Conservation (phyloP, 2,329 filamentous ascomycete species). For the Colletotrichum sublineola region DNA sequence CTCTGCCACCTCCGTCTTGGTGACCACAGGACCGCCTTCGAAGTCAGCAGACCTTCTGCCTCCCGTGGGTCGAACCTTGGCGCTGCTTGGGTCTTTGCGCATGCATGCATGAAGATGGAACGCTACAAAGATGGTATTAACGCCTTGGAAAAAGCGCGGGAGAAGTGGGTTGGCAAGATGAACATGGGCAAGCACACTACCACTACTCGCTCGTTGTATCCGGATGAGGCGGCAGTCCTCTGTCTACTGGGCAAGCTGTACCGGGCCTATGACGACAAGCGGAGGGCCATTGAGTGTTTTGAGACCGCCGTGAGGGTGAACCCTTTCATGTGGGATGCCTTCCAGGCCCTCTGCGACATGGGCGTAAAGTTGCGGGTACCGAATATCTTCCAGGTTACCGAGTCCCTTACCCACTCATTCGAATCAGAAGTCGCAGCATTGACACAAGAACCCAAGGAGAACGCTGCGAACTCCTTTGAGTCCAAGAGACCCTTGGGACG, state of each 20-base stretch:
- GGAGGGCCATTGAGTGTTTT: constrained; percentile 87
- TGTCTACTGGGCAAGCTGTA: constrained; percentile 91
- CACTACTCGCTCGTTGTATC: constrained; percentile 77
- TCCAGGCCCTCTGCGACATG: constrained; percentile 88
- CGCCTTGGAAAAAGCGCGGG: constrained; percentile 84
- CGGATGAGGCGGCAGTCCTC: constrained; percentile 86
- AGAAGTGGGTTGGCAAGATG: constrained; percentile 81
- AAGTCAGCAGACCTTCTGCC: constrained; percentile 80
- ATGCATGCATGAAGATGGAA: constrained; percentile 85
- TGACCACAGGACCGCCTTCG: constrained; percentile 87
- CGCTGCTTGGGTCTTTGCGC: constrained; percentile 92
- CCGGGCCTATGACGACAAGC: constrained; percentile 83
- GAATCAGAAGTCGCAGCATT: constrained; percentile 54
- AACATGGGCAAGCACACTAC: constrained; percentile 88
- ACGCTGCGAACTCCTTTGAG: constrained; percentile 54
- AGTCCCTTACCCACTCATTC: constrained; percentile 63
- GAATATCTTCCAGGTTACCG: constrained; percentile 87
- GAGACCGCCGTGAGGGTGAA: constrained; percentile 91
- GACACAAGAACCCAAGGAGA: constrained; percentile 55
- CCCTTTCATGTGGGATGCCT: constrained; percentile 98
- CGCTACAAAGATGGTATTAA: constrained; percentile 84
- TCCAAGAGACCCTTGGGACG: constrained; percentile 59
- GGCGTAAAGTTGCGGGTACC: constrained; percentile 83
- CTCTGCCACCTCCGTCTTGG: constrained; percentile 87
- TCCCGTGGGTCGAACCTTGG: constrained; percentile 82